These are phyloP conservation scores for Heracleum sosnowskyi DNA, from an alignment of 129 eudicot genomes.

Conservation along the genomic window DNA sequence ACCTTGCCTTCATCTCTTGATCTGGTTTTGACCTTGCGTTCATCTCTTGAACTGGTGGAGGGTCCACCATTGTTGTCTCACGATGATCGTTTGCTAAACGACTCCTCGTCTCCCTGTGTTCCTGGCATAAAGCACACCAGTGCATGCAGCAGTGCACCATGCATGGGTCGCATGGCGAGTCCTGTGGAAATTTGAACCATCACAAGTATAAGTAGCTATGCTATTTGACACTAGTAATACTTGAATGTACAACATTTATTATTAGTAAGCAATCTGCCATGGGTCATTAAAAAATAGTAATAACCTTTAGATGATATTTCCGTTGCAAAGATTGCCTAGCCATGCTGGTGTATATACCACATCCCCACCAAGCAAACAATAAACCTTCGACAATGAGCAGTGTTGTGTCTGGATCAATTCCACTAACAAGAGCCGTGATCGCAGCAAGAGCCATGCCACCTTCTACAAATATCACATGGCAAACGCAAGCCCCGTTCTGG, in stretches of 20 bases:
- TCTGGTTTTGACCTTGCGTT: conserved; percentile 16
- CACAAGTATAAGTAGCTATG: not conserved
- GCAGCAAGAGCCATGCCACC: conserved; percentile 78
- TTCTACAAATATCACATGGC: conserved; percentile 69
- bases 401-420: conserved; percentile 60
- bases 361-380: conserved; percentile 87
- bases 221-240: not conserved
- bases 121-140: conserved; percentile 93
- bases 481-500: conserved; percentile 44
- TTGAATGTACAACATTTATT: not conserved
- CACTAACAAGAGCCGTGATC: conserved; percentile 36
- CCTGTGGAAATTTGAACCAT: conserved; percentile 23
- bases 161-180: conserved; percentile 87
- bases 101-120: conserved; percentile 65
- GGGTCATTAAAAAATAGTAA: not conserved
- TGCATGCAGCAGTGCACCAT: conserved; percentile 77
- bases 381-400: conserved; percentile 69
- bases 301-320: conserved; percentile 74
- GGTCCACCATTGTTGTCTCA: conserved; percentile 29
- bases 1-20: conserved; percentile 48
- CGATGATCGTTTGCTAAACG: conserved; percentile 32
- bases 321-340: conserved; percentile 69
- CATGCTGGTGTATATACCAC: conserved; percentile 76
- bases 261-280: not conserved
- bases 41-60: conserved; percentile 76